Conservation (phyloP, 1,284 basidiomycete species). For the Meripilus lineatus region DNA sequence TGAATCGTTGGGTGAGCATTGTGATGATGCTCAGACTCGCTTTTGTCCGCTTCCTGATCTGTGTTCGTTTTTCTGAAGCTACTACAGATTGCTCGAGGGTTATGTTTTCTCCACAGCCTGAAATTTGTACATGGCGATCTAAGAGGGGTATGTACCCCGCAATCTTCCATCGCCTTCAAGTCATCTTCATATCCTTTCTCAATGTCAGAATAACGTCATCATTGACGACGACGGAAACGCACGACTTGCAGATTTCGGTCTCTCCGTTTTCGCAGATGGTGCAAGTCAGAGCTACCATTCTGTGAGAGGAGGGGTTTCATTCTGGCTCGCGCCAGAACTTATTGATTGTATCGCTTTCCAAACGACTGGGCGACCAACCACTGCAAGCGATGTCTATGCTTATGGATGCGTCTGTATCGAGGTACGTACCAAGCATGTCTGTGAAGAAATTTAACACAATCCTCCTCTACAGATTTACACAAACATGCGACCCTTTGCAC, state of each 20-base stretch:
- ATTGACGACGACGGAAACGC: slow-evolving; percentile 1
- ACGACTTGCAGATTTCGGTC: slow-evolving; percentile 6
- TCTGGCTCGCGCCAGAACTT: slow-evolving; percentile 7
- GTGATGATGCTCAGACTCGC: not conserved
- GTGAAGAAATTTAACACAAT: too few species aligned
- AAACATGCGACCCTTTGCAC: too few species aligned
- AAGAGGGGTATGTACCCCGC: slow-evolving; percentile 1
- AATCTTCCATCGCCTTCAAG: not conserved
- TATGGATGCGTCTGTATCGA: slow-evolving; percentile 5
- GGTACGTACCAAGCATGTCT: too few species aligned
- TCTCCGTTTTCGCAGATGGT: not conserved
- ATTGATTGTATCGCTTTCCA: not conserved
- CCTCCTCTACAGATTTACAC: too few species aligned
- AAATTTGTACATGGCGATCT: slow-evolving; percentile 8
- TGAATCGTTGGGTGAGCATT: slow-evolving; percentile 1
- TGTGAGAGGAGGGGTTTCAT: not conserved
- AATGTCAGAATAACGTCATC: slow-evolving; percentile 2
- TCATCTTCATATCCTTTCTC: not conserved
- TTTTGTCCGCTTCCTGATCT: not conserved
- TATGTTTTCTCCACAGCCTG: slow-evolving; percentile 3
- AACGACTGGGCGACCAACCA: not conserved
- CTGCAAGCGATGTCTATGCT: slow-evolving; percentile 5
- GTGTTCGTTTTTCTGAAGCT: not conserved
- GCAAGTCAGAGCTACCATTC: slow-evolving; percentile 1
- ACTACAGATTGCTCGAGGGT: not conserved